Base-by-base conservation (phyloP, 192 early-diverging fungal species). In the Entomortierella lignicola region DNA sequence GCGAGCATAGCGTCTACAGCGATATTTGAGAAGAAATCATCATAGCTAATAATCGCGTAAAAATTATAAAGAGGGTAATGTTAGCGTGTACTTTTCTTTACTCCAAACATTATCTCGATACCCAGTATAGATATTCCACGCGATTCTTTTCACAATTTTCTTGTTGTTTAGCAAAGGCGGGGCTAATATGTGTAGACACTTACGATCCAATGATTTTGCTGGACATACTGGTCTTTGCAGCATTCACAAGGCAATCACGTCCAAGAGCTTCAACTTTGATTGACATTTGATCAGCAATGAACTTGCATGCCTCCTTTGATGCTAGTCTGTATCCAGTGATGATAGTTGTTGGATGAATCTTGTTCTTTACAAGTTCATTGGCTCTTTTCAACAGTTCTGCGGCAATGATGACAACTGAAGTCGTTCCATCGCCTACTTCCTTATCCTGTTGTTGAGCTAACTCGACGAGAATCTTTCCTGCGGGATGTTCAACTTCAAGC, bases 371-470 rank as follows among this genome's bases (percentile, higher is more conserved):
- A 43, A 99, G 88, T 63, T 99, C 98, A 80, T 98, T 98, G 56
- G 96, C 98, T 56, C 98, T 88, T 51, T 92, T 88, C 80, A 99
- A 88, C 31, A 99, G 87, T 85, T 99, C 98, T 12, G 98, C 95
- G 8, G 98, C 98, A 72, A 99, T 96, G 69, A 99, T 97, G 2
- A 99, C 98, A 11, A 99, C 98, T 2, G 97, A 98, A 1, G 98
- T 99, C 18, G 98, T 99, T 13, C 98, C 98, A 80, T 99, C 98
- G 57, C 98, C 98, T 1, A 99, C 98, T 82, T 99, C 98, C 66
- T 95, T 96, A 85, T 99, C 98, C 85, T 99, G 98, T 81, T 98
- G 98, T 82, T 99, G 96, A 50, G 98, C 96, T 34, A 99, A 91
- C 84, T 99, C 97, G 8, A 99, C 97, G 21, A 99, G 82, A 34